These are phyloP conservation scores for Solanum bulbocastanum DNA, from an alignment of 257 asterid species.

Conservation along the genomic window DNA sequence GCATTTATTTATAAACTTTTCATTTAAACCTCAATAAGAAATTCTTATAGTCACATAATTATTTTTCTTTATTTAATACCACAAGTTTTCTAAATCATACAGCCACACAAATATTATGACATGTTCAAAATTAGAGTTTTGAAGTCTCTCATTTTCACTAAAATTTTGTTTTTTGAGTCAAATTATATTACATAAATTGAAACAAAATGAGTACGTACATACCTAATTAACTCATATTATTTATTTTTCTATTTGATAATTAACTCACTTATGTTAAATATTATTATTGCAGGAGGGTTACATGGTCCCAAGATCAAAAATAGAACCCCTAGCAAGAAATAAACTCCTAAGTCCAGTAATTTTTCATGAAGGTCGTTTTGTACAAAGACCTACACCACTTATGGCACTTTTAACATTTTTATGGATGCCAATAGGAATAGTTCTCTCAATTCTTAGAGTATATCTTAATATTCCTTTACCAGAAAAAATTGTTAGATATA, in stretches of 20 bases:
- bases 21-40: no score
- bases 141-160: not conserved
- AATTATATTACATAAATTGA: not conserved
- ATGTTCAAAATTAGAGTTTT: not conserved
- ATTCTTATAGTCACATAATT: not conserved
- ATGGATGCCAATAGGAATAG: slow-evolving; percentile 71
- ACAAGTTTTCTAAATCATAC: not conserved
- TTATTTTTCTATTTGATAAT: no score
- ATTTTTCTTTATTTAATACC: not conserved
- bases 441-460: slow-evolving; percentile 49
- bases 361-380: slow-evolving; percentile 86
- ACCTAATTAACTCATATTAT: no score
- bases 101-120: not conserved
- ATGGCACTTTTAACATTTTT: slow-evolving; percentile 50
- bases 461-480: slow-evolving; percentile 61
- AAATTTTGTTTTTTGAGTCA: not conserved
- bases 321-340: slow-evolving; percentile 48
- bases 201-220: not conserved
- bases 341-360: slow-evolving; percentile 61
- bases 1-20: no score
- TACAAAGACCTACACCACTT: slow-evolving; percentile 72
- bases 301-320: slow-evolving; percentile 51
- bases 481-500: slow-evolving; percentile 48
- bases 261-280: not conserved
- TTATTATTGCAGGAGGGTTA: slow-evolving; percentile 53